Conservation (phyloP, 768 basidiomycete genomes). For the Filobasidium floriforme region DNA sequence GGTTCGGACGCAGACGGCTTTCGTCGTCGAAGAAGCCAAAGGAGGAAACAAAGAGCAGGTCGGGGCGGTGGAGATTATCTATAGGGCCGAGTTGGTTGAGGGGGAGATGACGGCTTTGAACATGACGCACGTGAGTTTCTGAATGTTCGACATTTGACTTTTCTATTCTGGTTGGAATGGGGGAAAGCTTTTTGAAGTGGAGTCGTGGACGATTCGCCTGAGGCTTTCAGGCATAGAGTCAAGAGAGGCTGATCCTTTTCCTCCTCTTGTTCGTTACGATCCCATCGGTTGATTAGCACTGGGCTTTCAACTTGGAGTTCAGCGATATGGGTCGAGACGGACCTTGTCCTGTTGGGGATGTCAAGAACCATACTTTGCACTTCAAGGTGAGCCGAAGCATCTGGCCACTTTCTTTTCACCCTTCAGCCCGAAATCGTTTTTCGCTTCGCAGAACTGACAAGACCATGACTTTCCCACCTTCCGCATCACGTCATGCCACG, state of each 20-base stretch:
- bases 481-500: no score
- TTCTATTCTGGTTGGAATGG: no score
- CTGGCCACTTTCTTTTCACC: neutral
- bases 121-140: constrained; percentile 24
- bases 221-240: no score
- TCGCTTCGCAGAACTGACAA: no score
- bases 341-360: constrained; percentile 10
- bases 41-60: constrained; percentile 8
- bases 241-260: neutral
- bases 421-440: neutral
- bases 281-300: no score
- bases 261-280: no score
- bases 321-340: constrained; percentile 14
- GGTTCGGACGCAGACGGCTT: constrained; percentile 16
- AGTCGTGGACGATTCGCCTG: neutral
- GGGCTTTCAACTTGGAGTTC: constrained; percentile 25
- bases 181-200: no score
- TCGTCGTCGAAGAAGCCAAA: constrained; percentile 8
- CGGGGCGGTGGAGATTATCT: constrained; percentile 19
- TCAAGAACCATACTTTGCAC: constrained; percentile 16
- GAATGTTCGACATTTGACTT: neutral
- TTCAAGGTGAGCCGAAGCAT: constrained; percentile 5
- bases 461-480: no score
- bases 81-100: constrained; percentile 23
- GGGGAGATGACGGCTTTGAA: constrained; percentile 19